phyloP scores from a whole-genome alignment of 2,329 filamentous ascomycete genomes.

The Fusarium avenaceum region DNA sequence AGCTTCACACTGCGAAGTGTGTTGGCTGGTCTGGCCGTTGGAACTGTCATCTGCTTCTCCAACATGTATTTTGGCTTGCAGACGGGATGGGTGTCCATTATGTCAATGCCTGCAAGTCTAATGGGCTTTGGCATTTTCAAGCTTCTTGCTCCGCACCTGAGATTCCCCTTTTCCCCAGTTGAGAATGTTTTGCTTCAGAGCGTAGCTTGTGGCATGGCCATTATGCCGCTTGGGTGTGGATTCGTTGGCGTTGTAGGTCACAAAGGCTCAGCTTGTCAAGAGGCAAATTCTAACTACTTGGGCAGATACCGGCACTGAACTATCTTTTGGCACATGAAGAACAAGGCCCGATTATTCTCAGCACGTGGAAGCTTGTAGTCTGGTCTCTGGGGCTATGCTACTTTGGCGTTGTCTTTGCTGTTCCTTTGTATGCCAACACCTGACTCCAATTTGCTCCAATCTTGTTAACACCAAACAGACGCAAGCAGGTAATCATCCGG shows the following conservation, averaged over 20 bases:
- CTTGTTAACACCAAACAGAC: slow-evolving; percentile 54
- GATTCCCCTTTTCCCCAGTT: slow-evolving; percentile 88
- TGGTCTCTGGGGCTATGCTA: slow-evolving; percentile 96
- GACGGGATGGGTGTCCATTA: slow-evolving; percentile 79
- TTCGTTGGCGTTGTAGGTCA: slow-evolving; percentile 84
- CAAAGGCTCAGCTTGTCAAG: not conserved
- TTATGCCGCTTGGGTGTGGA: slow-evolving; percentile 95
- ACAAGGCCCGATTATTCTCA: slow-evolving; percentile 79
- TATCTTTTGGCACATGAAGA: slow-evolving; percentile 84
- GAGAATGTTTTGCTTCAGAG: slow-evolving; percentile 98
- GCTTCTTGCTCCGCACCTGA: slow-evolving; percentile 77
- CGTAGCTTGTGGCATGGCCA: slow-evolving; percentile 93
- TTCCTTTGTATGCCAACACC: slow-evolving; percentile 72
- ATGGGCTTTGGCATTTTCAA: slow-evolving; percentile 97
- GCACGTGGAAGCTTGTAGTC: slow-evolving; percentile 81
- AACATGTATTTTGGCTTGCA: slow-evolving; percentile 99
- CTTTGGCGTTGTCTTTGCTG: slow-evolving; percentile 96
- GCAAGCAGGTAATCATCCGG: slow-evolving; percentile 90
- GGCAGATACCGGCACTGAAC: slow-evolving; percentile 85
- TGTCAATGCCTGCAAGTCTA: slow-evolving; percentile 96
- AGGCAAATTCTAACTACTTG: slow-evolving; percentile 11
- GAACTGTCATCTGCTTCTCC: slow-evolving; percentile 91
- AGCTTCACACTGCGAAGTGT: slow-evolving; percentile 91
- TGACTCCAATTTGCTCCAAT: not conserved
- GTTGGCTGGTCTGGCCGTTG: slow-evolving; percentile 83